A percentile compares a stretch with the other conserved stretches of the same genome.
Evolutionary conservation across 495 filamentous ascomycete species (phyloP).

Genomic region (Baudoinia panamericana): DNA sequence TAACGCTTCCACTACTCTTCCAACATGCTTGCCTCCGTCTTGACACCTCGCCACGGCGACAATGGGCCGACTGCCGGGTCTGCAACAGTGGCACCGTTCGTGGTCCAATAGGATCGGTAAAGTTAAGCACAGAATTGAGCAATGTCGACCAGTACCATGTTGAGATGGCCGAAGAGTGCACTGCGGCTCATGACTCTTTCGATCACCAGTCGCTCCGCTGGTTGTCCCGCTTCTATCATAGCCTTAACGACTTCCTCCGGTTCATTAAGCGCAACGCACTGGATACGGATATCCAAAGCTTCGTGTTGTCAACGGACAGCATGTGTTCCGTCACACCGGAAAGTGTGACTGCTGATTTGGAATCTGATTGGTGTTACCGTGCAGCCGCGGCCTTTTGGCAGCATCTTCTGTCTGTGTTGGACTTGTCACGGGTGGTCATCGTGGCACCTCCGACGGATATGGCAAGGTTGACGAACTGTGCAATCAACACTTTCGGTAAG

Average conservation of each 20-base stretch:
- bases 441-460: slow-evolving; percentile 18
- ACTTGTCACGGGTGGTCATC: slow-evolving; percentile 6
- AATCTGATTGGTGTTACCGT: slow-evolving; percentile 8
- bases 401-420: slow-evolving; percentile 7
- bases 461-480: slow-evolving; percentile 9
- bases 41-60: not conserved
- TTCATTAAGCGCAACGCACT: slow-evolving; percentile 4
- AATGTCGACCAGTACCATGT: not conserved
- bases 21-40: slow-evolving; percentile 12
- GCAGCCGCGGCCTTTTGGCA: slow-evolving; percentile 14
- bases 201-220: not conserved
- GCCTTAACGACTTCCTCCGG: slow-evolving; percentile 5
- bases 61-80: not conserved
- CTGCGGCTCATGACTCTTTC: not conserved
- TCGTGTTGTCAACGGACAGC: slow-evolving; percentile 3
- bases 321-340: not conserved
- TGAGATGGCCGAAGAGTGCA: not conserved
- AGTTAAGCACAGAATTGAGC: too few species aligned
- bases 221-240: slow-evolving; percentile 7
- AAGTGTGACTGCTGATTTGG: not conserved
- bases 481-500: slow-evolving; percentile 7
- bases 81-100: not conserved
- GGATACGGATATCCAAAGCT: not conserved
- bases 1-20: slow-evolving; percentile 17
- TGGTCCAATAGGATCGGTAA: not conserved